Conservation (phyloP, 148 eudicot species). For the Spergularia marina region DNA sequence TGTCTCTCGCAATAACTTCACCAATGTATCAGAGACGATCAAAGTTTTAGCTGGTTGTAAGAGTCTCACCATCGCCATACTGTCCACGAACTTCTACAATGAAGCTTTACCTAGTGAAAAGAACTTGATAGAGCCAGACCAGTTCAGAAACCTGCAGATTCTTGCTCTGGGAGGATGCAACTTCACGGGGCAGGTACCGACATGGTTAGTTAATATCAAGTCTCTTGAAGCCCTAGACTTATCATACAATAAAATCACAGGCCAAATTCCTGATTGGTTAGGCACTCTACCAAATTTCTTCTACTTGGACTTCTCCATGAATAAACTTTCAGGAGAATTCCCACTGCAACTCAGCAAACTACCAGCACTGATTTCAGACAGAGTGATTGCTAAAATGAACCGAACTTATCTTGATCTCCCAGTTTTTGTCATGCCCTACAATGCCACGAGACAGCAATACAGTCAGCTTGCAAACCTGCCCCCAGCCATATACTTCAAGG, state of each 20-base stretch:
- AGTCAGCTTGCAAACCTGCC: constrained; percentile 69
- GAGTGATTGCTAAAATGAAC: constrained; percentile 33
- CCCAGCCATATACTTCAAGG: constrained; percentile 52
- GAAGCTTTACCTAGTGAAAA: constrained; percentile 53
- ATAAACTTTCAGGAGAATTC: constrained; percentile 50
- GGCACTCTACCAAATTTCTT: constrained; percentile 60
- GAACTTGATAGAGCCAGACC: constrained; percentile 35
- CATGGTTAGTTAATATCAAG: constrained; percentile 53
- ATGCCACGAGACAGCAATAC: constrained; percentile 53
- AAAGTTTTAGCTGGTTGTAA: constrained; percentile 52
- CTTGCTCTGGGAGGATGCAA: constrained; percentile 67
- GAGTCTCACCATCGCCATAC: constrained; percentile 52
- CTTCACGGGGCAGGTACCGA: constrained; percentile 57
- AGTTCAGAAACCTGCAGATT: constrained; percentile 53
- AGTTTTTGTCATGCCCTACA: constrained; percentile 58
- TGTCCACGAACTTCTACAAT: constrained; percentile 50
- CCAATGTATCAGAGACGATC: constrained; percentile 56
- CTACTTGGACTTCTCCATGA: constrained; percentile 67
- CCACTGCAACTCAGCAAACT: constrained; percentile 46
- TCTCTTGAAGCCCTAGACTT: constrained; percentile 66
- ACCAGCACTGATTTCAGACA: constrained; percentile 44
- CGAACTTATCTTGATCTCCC: constrained; percentile 64
- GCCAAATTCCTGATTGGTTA: constrained; percentile 67
- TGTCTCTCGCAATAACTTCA: constrained; percentile 59
- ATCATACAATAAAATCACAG: constrained; percentile 52